A percentile compares a stretch with the other conserved stretches of the same genome.
Evolutionary conservation across 108 stramenopile genomes (phyloP).

Genomic region (Poteriospumella lacustris): DNA sequence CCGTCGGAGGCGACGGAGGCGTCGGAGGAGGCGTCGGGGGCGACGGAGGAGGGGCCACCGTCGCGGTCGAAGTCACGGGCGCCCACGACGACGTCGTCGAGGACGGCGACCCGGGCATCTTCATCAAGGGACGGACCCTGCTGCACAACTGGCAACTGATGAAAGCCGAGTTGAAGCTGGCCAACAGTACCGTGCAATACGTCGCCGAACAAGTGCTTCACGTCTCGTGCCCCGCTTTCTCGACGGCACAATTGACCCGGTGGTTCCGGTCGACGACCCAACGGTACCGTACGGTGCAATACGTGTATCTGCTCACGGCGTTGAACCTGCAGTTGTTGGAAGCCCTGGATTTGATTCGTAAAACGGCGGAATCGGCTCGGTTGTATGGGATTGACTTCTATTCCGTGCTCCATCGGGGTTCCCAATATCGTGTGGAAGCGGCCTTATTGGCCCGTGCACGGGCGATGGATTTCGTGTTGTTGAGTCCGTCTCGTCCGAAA

Average conservation of each 20-base stretch:
- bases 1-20: not conserved
- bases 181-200: constrained; percentile 31
- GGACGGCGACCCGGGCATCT: constrained; percentile 30
- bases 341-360: constrained; percentile 49
- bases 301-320: constrained; percentile 28
- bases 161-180: constrained; percentile 50
- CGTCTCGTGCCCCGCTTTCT: constrained; percentile 23
- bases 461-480: constrained; percentile 36
- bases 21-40: not conserved
- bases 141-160: constrained; percentile 53
- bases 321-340: constrained; percentile 38
- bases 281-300: constrained; percentile 20
- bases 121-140: constrained; percentile 45
- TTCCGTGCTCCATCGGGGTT: constrained; percentile 51
- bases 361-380: constrained; percentile 45
- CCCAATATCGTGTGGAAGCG: constrained; percentile 59
- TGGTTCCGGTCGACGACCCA: constrained; percentile 2
- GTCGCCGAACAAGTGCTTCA: constrained; percentile 35
- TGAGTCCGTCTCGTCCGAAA: constrained; percentile 36
- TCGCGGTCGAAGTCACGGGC: no score
- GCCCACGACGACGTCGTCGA: constrained; percentile 33
- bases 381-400: constrained; percentile 57
- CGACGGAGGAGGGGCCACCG: no score
- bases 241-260: constrained; percentile 31
- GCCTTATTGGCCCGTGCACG: constrained; percentile 54